Percentiles rank a stretch among this genome's conserved stretches.
Evolutionary conservation across 2,329 filamentous ascomycete species (phyloP).

Genomic region (Trichoderma lentiforme): DNA sequence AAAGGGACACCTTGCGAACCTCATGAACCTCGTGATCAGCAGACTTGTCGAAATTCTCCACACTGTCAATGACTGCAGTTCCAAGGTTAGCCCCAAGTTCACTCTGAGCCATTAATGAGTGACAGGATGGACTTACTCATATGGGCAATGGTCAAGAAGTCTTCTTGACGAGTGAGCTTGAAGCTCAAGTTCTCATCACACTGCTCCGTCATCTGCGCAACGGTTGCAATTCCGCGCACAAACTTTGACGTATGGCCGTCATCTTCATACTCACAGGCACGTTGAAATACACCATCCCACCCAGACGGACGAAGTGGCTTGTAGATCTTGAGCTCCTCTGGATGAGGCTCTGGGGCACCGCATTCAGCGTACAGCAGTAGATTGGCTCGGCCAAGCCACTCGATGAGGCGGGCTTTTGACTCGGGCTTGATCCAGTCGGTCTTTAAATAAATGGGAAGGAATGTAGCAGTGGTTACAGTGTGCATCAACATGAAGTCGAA

Average conservation of each 20-base stretch:
- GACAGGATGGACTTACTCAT: not conserved
- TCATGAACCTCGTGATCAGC: no score
- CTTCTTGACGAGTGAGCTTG: not conserved
- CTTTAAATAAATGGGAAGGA: not conserved
- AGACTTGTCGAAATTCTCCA: no score
- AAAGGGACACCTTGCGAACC: no score
- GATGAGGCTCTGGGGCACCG: not conserved
- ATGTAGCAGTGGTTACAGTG: not conserved
- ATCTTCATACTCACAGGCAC: not conserved
- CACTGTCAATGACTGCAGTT: not conserved
- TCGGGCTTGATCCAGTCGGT: not conserved
- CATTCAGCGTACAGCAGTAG: not conserved
- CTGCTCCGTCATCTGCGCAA: not conserved
- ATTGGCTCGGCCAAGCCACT: not conserved
- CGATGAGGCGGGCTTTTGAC: not conserved
- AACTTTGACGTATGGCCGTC: not conserved
- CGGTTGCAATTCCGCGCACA: not conserved
- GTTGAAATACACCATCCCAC: not conserved
- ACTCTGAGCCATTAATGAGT: not conserved
- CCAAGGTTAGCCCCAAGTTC: not conserved
- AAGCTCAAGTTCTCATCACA: not conserved
- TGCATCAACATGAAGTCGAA: not conserved
- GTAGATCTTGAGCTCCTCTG: not conserved
- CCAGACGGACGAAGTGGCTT: not conserved
- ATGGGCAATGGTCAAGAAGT: not conserved